Percentiles rank a stretch among this genome's conserved stretches.
Conservation (phyloP, 202 grass and related monocot species). For the Zizania palustris region DNA sequence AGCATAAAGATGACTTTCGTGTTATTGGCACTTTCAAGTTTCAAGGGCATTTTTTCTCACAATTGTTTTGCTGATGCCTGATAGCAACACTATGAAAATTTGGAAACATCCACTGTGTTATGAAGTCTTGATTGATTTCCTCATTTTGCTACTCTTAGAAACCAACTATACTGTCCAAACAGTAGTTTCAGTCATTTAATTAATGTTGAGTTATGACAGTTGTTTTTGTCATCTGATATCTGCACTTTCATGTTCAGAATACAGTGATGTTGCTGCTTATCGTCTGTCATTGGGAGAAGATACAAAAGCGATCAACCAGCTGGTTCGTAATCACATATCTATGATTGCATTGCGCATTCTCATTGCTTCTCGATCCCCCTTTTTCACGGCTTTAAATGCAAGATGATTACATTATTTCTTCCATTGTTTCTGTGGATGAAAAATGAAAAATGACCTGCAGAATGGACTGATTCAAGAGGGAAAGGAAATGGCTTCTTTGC, state of each 20-base stretch:
- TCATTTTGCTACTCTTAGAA: not conserved
- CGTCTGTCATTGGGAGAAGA: slow-evolving; percentile 91
- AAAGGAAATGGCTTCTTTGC: slow-evolving; percentile 95
- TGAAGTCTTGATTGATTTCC: slow-evolving; percentile 17
- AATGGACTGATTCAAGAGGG: slow-evolving; percentile 94
- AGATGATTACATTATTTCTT: slow-evolving; percentile 29
- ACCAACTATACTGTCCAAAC: not conserved
- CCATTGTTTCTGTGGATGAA: slow-evolving; percentile 33
- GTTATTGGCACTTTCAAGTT: slow-evolving; percentile 36
- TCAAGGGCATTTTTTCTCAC: slow-evolving; percentile 5
- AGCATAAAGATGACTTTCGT: slow-evolving; percentile 22
- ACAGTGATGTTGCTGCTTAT: slow-evolving; percentile 93
- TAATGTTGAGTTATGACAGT: not conserved
- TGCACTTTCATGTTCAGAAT: slow-evolving; percentile 62
- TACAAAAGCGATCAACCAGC: slow-evolving; percentile 98
- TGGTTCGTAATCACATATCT: slow-evolving; percentile 51
- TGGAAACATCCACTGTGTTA: not conserved
- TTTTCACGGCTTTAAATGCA: slow-evolving; percentile 19
- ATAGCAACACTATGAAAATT: not conserved
- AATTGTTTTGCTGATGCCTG: slow-evolving; percentile 20
- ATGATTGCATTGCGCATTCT: slow-evolving; percentile 18
- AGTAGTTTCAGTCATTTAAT: slow-evolving; percentile 2
- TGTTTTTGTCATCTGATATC: slow-evolving; percentile 24
- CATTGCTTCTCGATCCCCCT: slow-evolving; percentile 4
- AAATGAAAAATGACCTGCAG: slow-evolving; percentile 64